Percentiles rank a stretch among this genome's conserved stretches.
phyloP scores from a whole-genome alignment of 768 basidiomycete species.

The Lentinula edodes region DNA sequence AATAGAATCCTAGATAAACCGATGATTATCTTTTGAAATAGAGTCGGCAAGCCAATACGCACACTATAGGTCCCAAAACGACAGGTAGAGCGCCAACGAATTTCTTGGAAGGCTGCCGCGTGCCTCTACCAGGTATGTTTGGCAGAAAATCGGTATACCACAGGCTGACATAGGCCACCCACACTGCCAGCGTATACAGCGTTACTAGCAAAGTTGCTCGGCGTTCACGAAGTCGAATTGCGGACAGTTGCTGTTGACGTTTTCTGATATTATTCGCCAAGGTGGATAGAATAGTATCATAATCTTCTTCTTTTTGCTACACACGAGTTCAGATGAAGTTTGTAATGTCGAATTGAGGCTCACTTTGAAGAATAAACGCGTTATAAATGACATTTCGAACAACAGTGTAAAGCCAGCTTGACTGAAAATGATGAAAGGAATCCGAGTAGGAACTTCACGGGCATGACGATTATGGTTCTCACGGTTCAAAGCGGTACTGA shows the following conservation, averaged over 20 bases:
- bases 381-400: constrained; percentile 19
- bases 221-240: constrained; percentile 82
- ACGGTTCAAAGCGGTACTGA: too few species aligned
- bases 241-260: constrained; percentile 67
- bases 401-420: neutral
- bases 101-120: constrained; percentile 30
- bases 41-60: constrained; percentile 23
- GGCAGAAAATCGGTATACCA: constrained; percentile 68
- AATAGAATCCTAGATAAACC: constrained; percentile 54
- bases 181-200: constrained; percentile 67
- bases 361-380: constrained; percentile 27
- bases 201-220: constrained; percentile 74
- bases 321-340: neutral
- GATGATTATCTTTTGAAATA: too few species aligned
- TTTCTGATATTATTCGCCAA: constrained; percentile 68
- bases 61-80: constrained; percentile 75
- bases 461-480: too few species aligned
- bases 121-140: constrained; percentile 23
- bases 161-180: constrained; percentile 65
- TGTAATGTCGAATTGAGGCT: neutral
- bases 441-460: too few species aligned
- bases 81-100: constrained; percentile 52
- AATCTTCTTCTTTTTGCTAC: constrained; percentile 63
- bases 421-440: neutral
- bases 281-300: constrained; percentile 64